These are phyloP conservation scores for Tubosaeta brunneosetosa DNA, from an alignment of 768 basidiomycete species.

Conservation along the genomic window DNA sequence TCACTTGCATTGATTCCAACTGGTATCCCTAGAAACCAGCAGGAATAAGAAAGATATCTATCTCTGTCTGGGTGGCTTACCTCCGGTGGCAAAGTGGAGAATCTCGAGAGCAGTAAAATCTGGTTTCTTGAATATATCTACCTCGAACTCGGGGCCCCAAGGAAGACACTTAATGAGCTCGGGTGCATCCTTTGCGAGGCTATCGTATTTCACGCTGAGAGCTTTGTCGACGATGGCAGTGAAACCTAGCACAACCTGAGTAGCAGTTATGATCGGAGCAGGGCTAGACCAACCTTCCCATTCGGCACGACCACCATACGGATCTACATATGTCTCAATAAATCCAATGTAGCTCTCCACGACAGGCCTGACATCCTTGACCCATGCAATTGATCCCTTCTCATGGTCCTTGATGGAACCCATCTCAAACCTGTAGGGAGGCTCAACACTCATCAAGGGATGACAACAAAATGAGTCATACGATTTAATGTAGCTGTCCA, in stretches of 20 bases:
- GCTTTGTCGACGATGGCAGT: constrained; percentile 86
- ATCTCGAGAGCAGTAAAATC: constrained; percentile 87
- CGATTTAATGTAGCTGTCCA: constrained; percentile 77
- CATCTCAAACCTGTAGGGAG: constrained; percentile 49
- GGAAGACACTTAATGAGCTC: constrained; percentile 76
- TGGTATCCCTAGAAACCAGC: constrained; percentile 56
- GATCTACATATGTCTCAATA: constrained; percentile 84
- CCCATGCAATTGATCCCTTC: constrained; percentile 74
- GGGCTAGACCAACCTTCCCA: constrained; percentile 65
- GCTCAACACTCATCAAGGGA: neutral
- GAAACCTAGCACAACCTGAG: constrained; percentile 50
- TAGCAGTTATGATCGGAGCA: neutral
- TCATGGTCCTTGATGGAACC: constrained; percentile 81
- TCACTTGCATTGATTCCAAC: constrained; percentile 72
- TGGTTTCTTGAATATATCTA: constrained; percentile 77
- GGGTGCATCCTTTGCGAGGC: constrained; percentile 69
- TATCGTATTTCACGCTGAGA: constrained; percentile 77
- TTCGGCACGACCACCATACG: constrained; percentile 86
- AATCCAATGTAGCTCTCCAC: constrained; percentile 90
- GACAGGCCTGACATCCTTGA: constrained; percentile 80
- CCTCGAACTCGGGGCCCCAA: constrained; percentile 68
- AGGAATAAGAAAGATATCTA: neutral
- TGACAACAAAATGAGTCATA: constrained; percentile 27
- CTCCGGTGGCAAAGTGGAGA: constrained; percentile 77
- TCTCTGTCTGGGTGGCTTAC: constrained; percentile 32